Evolutionary conservation across 2,329 filamentous ascomycete species (phyloP), one percentile per base, ranked within the genome.

Genomic region (Torrubiella hemipterigena): DNA sequence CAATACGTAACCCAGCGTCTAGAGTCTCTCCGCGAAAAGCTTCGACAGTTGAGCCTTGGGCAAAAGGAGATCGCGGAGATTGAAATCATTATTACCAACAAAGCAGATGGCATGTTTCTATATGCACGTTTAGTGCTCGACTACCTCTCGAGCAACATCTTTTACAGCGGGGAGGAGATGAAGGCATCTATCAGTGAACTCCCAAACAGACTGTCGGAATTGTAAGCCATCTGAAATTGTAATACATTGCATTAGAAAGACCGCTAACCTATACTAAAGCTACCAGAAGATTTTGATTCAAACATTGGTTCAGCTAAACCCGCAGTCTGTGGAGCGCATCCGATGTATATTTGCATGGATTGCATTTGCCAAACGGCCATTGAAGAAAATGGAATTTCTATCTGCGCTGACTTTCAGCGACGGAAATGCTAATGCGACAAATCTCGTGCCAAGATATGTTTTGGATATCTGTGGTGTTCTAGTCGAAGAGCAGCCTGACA

Each of bases 51-150:
- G n/a, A n/a, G n/a, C n/a, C n/a, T n/a, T n/a, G n/a, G n/a, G n/a
- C n/a, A n/a, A n/a, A n/a, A n/a, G n/a, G n/a, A n/a, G 38, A 42
- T 19, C 6, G 17, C 51, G 4, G 27, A 35, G 5, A 6, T 15
- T 1, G 42, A 48, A 2, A 50, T 52, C 1, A 19, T 20, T 9
- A 43, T 53, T 14, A 37, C 42, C 0, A 18, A 32, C 1, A 53
- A 47, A 31, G 37, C 48, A 16, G 45, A 51, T 55, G 55, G 52
- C 3, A 58, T 58, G 52, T 58, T 58, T 32, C 37, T 58, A 1
- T 58, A 46, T 22, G 54, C 54, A 17, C 38, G 50, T 4, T 42
- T 58, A 3, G 51, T 58, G 0, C 35, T 57, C 3, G 49, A 56
- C 14, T 55, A 51, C 17, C 30, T 58, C 3, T 23, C 41, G 0